A percentile compares a stretch with the other conserved stretches of the same genome.
These are phyloP conservation scores for Salix dunnii DNA, from an alignment of 345 rosid species.

Conservation along the genomic window DNA sequence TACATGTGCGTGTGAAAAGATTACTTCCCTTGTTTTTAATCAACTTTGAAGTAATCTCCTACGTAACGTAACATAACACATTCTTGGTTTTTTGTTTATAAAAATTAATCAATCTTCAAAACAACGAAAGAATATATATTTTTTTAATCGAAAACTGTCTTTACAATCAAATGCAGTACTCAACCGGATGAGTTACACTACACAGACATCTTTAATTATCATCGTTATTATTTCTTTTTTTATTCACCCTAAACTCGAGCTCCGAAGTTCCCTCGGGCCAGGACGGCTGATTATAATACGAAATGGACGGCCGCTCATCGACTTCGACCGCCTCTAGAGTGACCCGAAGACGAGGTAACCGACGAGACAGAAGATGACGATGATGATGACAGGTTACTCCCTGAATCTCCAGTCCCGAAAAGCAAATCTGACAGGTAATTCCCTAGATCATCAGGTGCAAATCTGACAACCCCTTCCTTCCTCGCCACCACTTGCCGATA, in stretches of 20 bases:
- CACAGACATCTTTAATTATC: not conserved
- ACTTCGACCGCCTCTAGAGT: conserved; percentile 3
- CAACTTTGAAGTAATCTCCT: too few species aligned
- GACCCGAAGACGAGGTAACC: not conserved
- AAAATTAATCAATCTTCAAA: not conserved
- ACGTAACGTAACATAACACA: too few species aligned
- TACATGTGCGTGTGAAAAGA: too few species aligned
- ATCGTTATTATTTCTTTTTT: too few species aligned
- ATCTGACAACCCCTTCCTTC: conserved; percentile 40
- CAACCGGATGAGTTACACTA: not conserved
- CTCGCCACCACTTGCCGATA: conserved; percentile 20
- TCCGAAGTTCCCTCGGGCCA: not conserved
- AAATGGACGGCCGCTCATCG: not conserved
- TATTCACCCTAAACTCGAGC: conserved; percentile 8
- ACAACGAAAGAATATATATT: not conserved
- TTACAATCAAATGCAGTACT: not conserved
- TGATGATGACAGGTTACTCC: conserved; percentile 34
- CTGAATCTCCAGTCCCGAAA: conserved; percentile 31
- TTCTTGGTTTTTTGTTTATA: too few species aligned
- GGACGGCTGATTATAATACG: not conserved
- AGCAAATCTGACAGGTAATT: conserved; percentile 52
- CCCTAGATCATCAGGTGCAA: conserved; percentile 60
- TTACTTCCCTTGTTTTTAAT: too few species aligned
- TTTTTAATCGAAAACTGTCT: not conserved
- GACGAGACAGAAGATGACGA: conserved; percentile 15